Evolutionary conservation across 2,329 filamentous ascomycete genomes (phyloP).

Genomic region (Scortechinia acanthostroma): DNA sequence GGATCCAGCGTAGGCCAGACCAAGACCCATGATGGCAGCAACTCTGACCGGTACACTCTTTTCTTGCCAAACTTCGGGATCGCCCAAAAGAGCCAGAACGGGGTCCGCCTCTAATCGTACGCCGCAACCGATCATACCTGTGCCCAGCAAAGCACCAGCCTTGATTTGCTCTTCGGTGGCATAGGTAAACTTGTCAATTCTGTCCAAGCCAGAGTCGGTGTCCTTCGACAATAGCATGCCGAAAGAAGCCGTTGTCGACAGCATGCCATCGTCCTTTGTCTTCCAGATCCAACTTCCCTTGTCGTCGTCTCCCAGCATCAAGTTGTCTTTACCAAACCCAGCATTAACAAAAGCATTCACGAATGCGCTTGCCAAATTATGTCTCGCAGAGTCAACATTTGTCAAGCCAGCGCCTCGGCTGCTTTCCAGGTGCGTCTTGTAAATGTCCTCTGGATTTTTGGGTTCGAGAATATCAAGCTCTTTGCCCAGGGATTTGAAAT

Average conservation of each 20-base stretch:
- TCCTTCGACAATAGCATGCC: constrained; percentile 92
- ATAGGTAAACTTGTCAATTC: constrained; percentile 91
- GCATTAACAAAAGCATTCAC: constrained; percentile 97
- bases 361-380: constrained; percentile 91
- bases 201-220: constrained; percentile 82
- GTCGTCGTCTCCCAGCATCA: constrained; percentile 80
- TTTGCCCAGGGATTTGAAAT: constrained; percentile 90
- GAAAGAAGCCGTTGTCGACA: constrained; percentile 88
- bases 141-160: constrained; percentile 84
- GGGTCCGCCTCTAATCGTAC: constrained; percentile 85
- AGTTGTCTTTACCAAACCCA: constrained; percentile 89
- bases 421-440: constrained; percentile 97
- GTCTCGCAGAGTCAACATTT: constrained; percentile 87
- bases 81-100: constrained; percentile 77
- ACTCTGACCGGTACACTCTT: constrained; percentile 73
- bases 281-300: constrained; percentile 98
- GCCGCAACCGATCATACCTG: constrained; percentile 91
- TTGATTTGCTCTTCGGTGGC: constrained; percentile 72
- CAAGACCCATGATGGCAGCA: constrained; percentile 90
- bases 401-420: constrained; percentile 86
- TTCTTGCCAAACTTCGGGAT: constrained; percentile 71
- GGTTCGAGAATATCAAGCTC: constrained; percentile 95
- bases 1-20: constrained; percentile 87
- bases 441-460: constrained; percentile 95
- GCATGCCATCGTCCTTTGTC: constrained; percentile 96